Conservation (phyloP, 2,329 filamentous ascomycete species). For the Venturia oleaginea region DNA sequence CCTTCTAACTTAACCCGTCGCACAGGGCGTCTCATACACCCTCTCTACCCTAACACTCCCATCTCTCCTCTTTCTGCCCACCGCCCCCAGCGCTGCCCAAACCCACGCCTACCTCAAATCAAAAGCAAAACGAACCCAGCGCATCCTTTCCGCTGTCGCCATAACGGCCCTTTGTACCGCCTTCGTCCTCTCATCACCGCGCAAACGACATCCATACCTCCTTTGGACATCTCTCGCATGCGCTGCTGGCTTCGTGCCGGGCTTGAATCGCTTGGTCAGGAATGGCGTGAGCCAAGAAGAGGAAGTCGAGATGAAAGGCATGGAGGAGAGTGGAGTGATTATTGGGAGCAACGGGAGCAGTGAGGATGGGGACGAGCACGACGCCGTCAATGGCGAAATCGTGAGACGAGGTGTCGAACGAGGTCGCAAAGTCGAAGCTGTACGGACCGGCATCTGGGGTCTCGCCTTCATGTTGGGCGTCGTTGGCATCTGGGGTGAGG, state of each 20-base stretch:
- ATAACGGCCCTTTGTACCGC: conserved; percentile 66
- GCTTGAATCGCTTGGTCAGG: conserved; percentile 13
- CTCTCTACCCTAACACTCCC: conserved; percentile 71
- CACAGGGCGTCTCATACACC: conserved; percentile 79
- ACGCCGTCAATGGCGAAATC: conserved; percentile 41
- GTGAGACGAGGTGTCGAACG: conserved; percentile 37
- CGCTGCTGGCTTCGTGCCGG: conserved; percentile 33
- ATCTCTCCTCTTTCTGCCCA: conserved; percentile 69
- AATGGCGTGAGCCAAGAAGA: conserved; percentile 17
- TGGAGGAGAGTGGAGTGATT: conserved; percentile 18
- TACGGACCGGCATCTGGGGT: conserved; percentile 34
- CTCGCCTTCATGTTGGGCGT: conserved; percentile 38
- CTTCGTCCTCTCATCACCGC: conserved; percentile 65
- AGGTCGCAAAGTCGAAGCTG: conserved; percentile 32
- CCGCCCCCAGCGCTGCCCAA: conserved; percentile 51
- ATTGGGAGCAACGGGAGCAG: conserved; percentile 19
- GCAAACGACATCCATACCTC: conserved; percentile 77
- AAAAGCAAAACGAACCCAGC: conserved; percentile 50
- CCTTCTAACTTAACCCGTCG: conserved; percentile 11
- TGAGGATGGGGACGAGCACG: conserved; percentile 20
- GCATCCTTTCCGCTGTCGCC: conserved; percentile 60
- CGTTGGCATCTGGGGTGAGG: conserved; percentile 41
- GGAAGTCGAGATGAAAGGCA: background rate
- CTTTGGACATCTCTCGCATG: conserved; percentile 72
- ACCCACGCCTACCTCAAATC: conserved; percentile 53